These are phyloP conservation scores for Cubamyces lactineus DNA, from an alignment of 768 basidiomycete species.

Conservation along the genomic window DNA sequence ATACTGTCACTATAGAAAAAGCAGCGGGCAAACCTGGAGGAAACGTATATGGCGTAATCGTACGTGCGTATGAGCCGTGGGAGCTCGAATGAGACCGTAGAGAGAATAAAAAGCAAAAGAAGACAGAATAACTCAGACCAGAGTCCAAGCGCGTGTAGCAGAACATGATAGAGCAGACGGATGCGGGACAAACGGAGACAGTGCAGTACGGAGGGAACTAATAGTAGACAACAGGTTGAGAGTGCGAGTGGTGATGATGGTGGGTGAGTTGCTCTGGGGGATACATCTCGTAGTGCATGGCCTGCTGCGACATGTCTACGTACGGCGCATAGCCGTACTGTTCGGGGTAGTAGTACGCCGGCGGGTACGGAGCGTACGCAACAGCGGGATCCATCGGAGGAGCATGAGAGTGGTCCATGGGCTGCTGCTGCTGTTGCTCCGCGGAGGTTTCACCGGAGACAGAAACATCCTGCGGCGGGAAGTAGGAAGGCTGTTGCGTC, in stretches of 20 bases:
- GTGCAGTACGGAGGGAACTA: slow-evolving; percentile 37
- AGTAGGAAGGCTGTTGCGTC: slow-evolving; percentile 12
- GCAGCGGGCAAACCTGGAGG: slow-evolving; percentile 1
- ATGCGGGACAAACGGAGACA: slow-evolving; percentile 19
- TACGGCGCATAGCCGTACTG: slow-evolving; percentile 68
- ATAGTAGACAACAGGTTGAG: slow-evolving; percentile 55
- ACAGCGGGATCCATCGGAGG: slow-evolving; percentile 47
- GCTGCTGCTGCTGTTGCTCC: slow-evolving; percentile 30
- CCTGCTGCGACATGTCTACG: slow-evolving; percentile 68
- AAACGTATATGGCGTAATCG: neutral
- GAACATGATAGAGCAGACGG: slow-evolving; percentile 34
- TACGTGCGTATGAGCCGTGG: neutral
- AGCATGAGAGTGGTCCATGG: slow-evolving; percentile 26
- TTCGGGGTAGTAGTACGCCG: slow-evolving; percentile 73
- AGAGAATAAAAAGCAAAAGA: slow-evolving; percentile 2
- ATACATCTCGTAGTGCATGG: slow-evolving; percentile 71
- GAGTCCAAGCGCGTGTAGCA: slow-evolving; percentile 23
- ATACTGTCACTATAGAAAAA: slow-evolving; percentile 12
- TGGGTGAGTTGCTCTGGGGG: slow-evolving; percentile 47
- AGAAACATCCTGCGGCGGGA: neutral
- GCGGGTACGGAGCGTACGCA: slow-evolving; percentile 61
- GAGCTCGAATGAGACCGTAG: neutral
- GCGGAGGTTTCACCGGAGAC: slow-evolving; percentile 10
- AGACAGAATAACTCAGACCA: slow-evolving; percentile 2
- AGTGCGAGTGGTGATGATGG: slow-evolving; percentile 39